Base-by-base conservation (phyloP, 352 stramenopile genomes). In the Globisporangium ultimum region DNA sequence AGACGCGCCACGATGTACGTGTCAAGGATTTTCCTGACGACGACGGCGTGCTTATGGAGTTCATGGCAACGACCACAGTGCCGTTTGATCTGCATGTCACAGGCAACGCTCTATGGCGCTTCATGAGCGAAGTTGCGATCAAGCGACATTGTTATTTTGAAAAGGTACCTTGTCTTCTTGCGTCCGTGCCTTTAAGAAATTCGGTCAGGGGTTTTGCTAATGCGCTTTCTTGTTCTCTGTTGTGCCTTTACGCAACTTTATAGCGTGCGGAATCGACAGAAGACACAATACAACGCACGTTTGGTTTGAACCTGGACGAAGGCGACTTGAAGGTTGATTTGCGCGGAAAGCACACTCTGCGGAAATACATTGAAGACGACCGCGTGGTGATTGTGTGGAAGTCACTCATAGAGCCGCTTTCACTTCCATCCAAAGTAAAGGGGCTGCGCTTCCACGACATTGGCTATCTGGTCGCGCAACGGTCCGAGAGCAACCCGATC, bases 381-480 rank as follows among this genome's bases (percentile, higher is more conserved):
- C 56, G 64, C 12, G 45, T 74, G 21, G 55, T 82, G 24, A 58
- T 84, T 7, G 75, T 80, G 52, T 84, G 71, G 76, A 79, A 67
- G 52, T 79, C 72, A 62, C 50, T 80, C 1, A 50, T 72, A 17
- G 67, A 80, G 58, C 76, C 76, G 2, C 42, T 75, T 21, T 57
- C 79, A 43, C 49, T 86, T 15, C 69, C 71, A 13, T 52, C 64
- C 3, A 71, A 67, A 1, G 64, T 80, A 24, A 36, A 46, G n/a
- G 69, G 72, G 0, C 22, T 80, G 34, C 61, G 58, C 20, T 77
- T 72, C 18, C 58, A 71, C 47, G 60, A 78, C 43, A 70, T 64
- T 0, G 72, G 69, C 7, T 80, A 64, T 60, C 58, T 74, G 47
- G 58, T 64, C 15, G 69, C 58, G 7, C 34, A 32, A 42, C 21